Percentiles rank a stretch among this genome's conserved stretches.
phyloP scores from a whole-genome alignment of 352 stramenopile species.

The Phytopythium ostracodes region DNA sequence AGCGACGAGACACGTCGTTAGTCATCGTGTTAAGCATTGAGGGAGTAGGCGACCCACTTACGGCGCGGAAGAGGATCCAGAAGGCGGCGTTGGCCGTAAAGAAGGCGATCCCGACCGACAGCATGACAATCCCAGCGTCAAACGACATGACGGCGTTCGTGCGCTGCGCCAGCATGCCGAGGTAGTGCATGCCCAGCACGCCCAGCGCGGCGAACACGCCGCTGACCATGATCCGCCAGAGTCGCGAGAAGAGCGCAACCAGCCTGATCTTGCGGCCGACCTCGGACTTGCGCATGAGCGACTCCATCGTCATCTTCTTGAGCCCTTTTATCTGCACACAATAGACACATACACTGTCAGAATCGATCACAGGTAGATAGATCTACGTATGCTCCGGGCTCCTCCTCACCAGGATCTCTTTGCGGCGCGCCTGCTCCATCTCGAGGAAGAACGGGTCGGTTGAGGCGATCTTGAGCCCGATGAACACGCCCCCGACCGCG shows the following conservation, averaged over 20 bases:
- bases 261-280: conserved; percentile 43
- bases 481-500: conserved; percentile 44
- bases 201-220: conserved; percentile 50
- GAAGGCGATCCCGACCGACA: conserved; percentile 52
- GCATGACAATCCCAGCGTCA: conserved; percentile 32
- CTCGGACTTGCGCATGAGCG: conserved; percentile 45
- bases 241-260: conserved; percentile 56
- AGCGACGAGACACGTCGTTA: background rate
- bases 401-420: conserved; percentile 35
- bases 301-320: conserved; percentile 33
- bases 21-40: too few species aligned
- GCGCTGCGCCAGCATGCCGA: conserved; percentile 69
- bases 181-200: conserved; percentile 71
- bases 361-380: conserved; percentile 5
- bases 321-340: conserved; percentile 30
- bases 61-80: conserved; percentile 66
- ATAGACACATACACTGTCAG: background rate
- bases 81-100: conserved; percentile 54
- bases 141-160: conserved; percentile 34
- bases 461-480: conserved; percentile 51
- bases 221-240: conserved; percentile 44
- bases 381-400: conserved; percentile 8
- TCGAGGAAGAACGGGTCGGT: conserved; percentile 63
- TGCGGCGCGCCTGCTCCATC: conserved; percentile 44
- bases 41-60: too few species aligned